Conservation (phyloP, 495 filamentous ascomycete species). For the Paragyromitra xinjiangensis region DNA sequence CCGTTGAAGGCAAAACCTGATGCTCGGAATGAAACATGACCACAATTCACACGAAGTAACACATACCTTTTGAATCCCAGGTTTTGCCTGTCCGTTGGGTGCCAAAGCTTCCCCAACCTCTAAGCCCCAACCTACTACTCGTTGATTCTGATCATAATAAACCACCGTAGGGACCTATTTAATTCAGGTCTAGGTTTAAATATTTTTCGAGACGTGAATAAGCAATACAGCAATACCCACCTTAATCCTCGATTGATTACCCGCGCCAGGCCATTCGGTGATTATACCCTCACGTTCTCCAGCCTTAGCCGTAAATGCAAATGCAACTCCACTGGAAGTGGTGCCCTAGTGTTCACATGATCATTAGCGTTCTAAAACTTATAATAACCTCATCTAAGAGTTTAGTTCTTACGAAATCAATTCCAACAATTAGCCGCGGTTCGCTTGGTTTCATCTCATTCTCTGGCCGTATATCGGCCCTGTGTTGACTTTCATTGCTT, state of each 20-base stretch:
- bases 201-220: neutral
- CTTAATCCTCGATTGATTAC: conserved; percentile 80
- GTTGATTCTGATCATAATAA: conserved; percentile 84
- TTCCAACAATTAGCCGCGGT: conserved; percentile 8
- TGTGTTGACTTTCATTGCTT: neutral
- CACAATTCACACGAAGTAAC: no score
- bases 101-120: conserved; percentile 81
- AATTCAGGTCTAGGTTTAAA: neutral
- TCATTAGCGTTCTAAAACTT: neutral
- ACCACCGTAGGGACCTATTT: conserved; percentile 77
- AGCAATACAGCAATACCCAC: conserved; percentile 57
- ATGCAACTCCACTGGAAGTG: conserved; percentile 79
- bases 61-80: conserved; percentile 72
- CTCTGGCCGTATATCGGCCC: neutral
- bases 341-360: conserved; percentile 65
- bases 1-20: no score
- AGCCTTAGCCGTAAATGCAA: conserved; percentile 78
- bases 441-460: neutral
- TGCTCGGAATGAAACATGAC: no score
- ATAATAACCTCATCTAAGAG: neutral
- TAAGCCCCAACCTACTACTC: conserved; percentile 82
- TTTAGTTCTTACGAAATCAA: conserved; percentile 69
- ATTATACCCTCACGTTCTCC: conserved; percentile 81
- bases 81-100: conserved; percentile 80
- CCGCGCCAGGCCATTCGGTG: conserved; percentile 80